Conservation (phyloP, 768 basidiomycete genomes). For the Mrakia blollopis region DNA sequence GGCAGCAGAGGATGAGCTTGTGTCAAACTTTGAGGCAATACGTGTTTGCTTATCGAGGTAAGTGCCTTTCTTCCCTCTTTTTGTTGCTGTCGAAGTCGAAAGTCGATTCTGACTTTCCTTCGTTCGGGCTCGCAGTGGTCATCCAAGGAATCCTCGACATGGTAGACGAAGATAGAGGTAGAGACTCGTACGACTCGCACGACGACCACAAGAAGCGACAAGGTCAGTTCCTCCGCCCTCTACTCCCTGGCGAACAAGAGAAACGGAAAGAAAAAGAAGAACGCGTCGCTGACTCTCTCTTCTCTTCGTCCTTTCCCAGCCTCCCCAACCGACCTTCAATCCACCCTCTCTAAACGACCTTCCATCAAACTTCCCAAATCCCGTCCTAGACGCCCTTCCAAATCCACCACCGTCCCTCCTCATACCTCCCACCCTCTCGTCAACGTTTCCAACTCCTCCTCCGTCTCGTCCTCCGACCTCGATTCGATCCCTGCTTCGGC, state of each 20-base stretch:
- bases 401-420: slow-evolving; percentile 49
- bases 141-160: slow-evolving; percentile 74
- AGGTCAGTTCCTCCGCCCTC: slow-evolving; percentile 13
- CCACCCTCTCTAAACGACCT: slow-evolving; percentile 27
- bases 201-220: slow-evolving; percentile 31
- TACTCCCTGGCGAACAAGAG: no score
- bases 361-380: slow-evolving; percentile 30
- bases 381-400: slow-evolving; percentile 11
- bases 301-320: not conserved
- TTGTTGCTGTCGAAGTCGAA: not conserved
- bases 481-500: not conserved
- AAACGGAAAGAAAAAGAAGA: not conserved
- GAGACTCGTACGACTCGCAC: slow-evolving; percentile 31
- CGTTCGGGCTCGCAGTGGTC: slow-evolving; percentile 46
- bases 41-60: slow-evolving; percentile 77
- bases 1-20: slow-evolving; percentile 92
- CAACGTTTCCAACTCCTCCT: not conserved
- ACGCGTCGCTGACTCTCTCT: not conserved
- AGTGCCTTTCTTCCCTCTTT: not conserved
- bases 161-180: slow-evolving; percentile 61
- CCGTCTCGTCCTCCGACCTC: not conserved
- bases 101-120: not conserved
- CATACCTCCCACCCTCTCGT: not conserved
- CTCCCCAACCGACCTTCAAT: slow-evolving; percentile 23
- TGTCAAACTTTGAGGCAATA: slow-evolving; percentile 94